Conservation (phyloP, 225 moss, liverwort and hornwort genomes). For the Antitrichia curtipendula region DNA sequence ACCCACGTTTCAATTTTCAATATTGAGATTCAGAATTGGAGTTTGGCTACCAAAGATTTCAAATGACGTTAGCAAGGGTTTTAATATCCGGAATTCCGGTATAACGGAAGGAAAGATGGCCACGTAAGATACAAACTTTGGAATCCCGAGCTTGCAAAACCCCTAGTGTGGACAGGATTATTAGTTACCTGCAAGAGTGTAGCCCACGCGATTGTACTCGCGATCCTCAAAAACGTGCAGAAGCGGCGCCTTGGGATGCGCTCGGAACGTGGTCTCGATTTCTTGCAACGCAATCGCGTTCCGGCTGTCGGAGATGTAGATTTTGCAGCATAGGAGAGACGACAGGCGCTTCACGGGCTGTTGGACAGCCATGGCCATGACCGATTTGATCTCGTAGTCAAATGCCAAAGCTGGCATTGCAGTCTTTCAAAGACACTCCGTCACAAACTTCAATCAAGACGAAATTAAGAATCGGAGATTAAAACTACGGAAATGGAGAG, state of each 20-base stretch:
- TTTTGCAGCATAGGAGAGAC: conserved; percentile 72
- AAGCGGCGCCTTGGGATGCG: conserved; percentile 53
- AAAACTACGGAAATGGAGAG: neutral
- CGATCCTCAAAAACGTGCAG: conserved; percentile 71
- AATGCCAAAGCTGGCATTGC: neutral
- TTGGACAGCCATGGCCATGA: neutral
- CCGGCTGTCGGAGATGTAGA: conserved; percentile 78
- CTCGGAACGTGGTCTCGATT: conserved; percentile 47
- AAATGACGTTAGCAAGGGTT: neutral
- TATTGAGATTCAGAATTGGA: neutral
- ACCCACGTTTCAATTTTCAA: neutral
- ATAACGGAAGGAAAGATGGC: neutral
- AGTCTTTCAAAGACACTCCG: neutral
- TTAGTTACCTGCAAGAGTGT: conserved; percentile 59
- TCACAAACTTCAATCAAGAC: neutral
- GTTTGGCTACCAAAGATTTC: neutral
- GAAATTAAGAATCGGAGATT: neutral
- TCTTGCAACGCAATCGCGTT: conserved; percentile 38
- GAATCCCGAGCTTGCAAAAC: neutral
- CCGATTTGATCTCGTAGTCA: neutral
- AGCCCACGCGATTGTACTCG: conserved; percentile 83
- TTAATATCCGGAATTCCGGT: neutral
- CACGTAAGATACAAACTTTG: neutral
- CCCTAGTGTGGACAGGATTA: neutral
- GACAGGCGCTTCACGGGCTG: neutral